Percentiles rank a stretch among this genome's conserved stretches.
These are phyloP conservation scores for Globisporangium acanthophoron DNA, from an alignment of 352 stramenopile genomes.

Conservation along the genomic window DNA sequence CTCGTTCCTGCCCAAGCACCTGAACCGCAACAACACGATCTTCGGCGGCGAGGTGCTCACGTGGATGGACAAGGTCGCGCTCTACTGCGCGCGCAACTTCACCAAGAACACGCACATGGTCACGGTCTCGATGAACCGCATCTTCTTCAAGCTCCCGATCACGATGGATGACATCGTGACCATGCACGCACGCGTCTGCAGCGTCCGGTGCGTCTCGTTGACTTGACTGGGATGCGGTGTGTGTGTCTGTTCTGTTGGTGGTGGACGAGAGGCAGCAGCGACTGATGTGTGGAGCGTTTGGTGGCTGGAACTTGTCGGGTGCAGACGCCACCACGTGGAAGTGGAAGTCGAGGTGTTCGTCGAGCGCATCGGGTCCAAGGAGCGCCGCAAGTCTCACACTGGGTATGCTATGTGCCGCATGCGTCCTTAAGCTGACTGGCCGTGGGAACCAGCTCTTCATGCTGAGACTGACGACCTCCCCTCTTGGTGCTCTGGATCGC, in stretches of 20 bases:
- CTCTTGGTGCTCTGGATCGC: neutral
- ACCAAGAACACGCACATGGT: conserved; percentile 24
- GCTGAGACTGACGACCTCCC: no score
- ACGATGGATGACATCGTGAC: conserved; percentile 24
- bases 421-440: no score
- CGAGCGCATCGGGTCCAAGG: conserved; percentile 15
- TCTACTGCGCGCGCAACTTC: conserved; percentile 24
- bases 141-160: conserved; percentile 27
- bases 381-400: conserved; percentile 20
- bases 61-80: conserved; percentile 20
- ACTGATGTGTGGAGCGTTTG: no score
- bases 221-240: neutral
- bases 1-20: conserved; percentile 64
- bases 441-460: no score
- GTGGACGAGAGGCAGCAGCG: no score
- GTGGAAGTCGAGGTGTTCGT: conserved; percentile 27
- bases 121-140: conserved; percentile 22
- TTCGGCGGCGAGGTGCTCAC: conserved; percentile 5
- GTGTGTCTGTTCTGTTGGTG: no score
- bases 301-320: neutral
- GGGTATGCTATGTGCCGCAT: conserved; percentile 7
- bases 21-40: conserved; percentile 37
- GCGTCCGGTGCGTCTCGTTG: conserved; percentile 13
- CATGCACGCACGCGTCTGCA: conserved; percentile 22
- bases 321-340: conserved; percentile 19